These are phyloP conservation scores for Leccinum pachyderme DNA, from an alignment of 1,284 basidiomycete genomes.

Conservation along the genomic window DNA sequence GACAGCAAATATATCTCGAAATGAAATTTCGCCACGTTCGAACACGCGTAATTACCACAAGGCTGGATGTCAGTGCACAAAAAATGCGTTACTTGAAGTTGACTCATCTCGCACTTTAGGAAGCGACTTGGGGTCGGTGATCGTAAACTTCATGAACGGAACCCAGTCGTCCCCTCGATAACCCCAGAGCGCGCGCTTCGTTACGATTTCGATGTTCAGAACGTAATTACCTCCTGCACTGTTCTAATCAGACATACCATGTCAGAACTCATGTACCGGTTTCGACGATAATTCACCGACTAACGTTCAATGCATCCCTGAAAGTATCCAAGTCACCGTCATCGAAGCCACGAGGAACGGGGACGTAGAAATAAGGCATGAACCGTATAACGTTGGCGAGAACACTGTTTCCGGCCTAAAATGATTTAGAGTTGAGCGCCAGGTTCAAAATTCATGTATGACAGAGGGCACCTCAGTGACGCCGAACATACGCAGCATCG, in stretches of 20 bases:
- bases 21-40: constrained; percentile 79
- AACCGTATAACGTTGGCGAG: constrained; percentile 81
- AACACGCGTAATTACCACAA: constrained; percentile 65
- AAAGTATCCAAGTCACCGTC: constrained; percentile 67
- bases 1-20: constrained; percentile 60
- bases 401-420: constrained; percentile 81
- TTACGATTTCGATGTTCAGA: constrained; percentile 57
- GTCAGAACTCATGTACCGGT: constrained; percentile 3
- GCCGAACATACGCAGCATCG: constrained; percentile 79
- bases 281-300: constrained; percentile 28
- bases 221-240: constrained; percentile 41
- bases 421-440: constrained; percentile 7
- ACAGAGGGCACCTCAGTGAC: constrained; percentile 67
- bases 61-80: constrained; percentile 17
- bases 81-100: neutral
- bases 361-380: constrained; percentile 88
- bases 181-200: constrained; percentile 79
- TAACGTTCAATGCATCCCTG: constrained; percentile 73
- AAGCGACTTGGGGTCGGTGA: constrained; percentile 69
- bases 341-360: constrained; percentile 80
- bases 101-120: constrained; percentile 91
- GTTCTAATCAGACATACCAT: constrained; percentile 25
- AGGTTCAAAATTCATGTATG: neutral
- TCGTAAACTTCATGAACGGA: constrained; percentile 82
- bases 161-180: constrained; percentile 79